Evolutionary conservation across 352 stramenopile species (phyloP).

Genomic region (Nothophytophthora sp.): DNA sequence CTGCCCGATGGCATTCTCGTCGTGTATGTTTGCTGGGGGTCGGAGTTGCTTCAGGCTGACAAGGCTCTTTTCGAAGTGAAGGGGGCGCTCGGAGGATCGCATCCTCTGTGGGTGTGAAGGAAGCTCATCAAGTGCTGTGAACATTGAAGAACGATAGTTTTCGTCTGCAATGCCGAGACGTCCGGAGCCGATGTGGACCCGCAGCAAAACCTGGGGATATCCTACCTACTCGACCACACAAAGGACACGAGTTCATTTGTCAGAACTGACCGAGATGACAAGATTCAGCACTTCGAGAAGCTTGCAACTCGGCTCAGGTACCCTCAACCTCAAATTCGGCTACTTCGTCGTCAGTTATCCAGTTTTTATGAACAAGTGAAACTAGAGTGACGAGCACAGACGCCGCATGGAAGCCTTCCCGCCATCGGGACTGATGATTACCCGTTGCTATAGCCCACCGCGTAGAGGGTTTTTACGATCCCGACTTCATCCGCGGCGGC

Average conservation of each 20-base stretch:
- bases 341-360: slow-evolving; percentile 1
- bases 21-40: no score
- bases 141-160: no score
- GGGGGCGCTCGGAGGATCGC: no score
- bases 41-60: no score
- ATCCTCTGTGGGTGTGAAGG: no score
- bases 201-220: slow-evolving; percentile 1
- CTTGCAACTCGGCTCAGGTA: slow-evolving; percentile 2
- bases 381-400: background rate
- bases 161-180: slow-evolving; percentile 5
- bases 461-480: slow-evolving; percentile 1
- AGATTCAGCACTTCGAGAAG: background rate
- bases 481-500: slow-evolving; percentile 1
- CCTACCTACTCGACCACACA: slow-evolving; percentile 6
- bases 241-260: slow-evolving; percentile 1
- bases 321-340: background rate
- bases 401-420: background rate
- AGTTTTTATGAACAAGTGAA: slow-evolving; percentile 4
- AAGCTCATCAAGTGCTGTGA: no score
- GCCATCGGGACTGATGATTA: background rate
- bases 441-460: slow-evolving; percentile 1
- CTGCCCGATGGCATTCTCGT: no score
- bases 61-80: no score
- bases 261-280: background rate
- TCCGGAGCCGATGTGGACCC: background rate